Conservation (phyloP, 2,329 filamentous ascomycete species). For the Trichophyton schoenleinii region DNA sequence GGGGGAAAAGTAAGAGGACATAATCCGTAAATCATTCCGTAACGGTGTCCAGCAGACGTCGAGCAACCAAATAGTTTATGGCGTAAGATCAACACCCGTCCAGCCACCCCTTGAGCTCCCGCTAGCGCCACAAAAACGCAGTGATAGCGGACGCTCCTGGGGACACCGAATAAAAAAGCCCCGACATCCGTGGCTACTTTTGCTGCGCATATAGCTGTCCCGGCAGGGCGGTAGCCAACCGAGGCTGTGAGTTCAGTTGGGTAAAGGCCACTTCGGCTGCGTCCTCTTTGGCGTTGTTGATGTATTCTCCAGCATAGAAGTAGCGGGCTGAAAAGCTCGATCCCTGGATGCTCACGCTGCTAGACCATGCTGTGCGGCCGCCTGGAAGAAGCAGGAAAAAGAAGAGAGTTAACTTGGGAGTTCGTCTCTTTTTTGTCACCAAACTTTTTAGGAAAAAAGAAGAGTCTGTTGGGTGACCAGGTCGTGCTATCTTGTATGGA, state of each 20-base stretch:
- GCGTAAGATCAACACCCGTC: not conserved
- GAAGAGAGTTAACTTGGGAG: constrained; percentile 4
- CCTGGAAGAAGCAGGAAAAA: constrained; percentile 40
- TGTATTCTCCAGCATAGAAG: constrained; percentile 83
- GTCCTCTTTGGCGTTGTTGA: constrained; percentile 81
- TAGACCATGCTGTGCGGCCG: constrained; percentile 83
- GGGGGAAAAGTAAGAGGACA: not conserved
- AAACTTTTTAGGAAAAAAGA: constrained; percentile 9
- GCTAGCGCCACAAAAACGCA: not conserved
- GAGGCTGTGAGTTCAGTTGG: constrained; percentile 20
- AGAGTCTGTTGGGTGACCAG: not conserved
- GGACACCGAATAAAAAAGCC: not conserved
- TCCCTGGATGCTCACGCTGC: constrained; percentile 59
- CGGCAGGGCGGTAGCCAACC: constrained; percentile 11
- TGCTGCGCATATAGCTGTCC: constrained; percentile 9
- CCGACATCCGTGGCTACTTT: not conserved
- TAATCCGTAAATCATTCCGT: not conserved
- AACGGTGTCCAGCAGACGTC: not conserved
- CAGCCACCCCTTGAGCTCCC: not conserved
- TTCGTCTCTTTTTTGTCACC: constrained; percentile 12
- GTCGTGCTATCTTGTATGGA: not conserved
- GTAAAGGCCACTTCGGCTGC: constrained; percentile 64
- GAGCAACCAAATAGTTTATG: not conserved
- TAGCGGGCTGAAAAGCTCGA: constrained; percentile 58
- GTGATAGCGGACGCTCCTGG: not conserved